Conservation (phyloP, 768 basidiomycete genomes). For the Sarcodon sp. region DNA sequence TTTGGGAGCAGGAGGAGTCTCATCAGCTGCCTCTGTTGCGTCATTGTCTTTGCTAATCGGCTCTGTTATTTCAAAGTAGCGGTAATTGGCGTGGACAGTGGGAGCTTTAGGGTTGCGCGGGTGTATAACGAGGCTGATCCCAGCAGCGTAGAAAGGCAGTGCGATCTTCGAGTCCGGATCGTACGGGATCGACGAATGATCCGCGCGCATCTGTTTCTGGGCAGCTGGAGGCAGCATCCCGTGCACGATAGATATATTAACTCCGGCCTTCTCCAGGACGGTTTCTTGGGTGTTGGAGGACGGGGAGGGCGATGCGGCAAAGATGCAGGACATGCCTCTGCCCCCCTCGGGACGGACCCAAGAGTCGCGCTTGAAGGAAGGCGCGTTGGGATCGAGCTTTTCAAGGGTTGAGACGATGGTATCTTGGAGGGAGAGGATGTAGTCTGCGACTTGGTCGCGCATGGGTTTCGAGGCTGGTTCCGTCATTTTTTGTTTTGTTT, state of each 20-base stretch:
- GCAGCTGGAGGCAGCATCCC: conserved; percentile 81
- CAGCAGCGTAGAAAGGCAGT: conserved; percentile 89
- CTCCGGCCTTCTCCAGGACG: conserved; percentile 89
- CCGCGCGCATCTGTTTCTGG: conserved; percentile 89
- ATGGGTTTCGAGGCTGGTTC: too few species aligned
- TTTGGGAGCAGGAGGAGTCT: conserved; percentile 21
- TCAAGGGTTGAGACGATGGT: conserved; percentile 71
- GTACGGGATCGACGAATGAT: conserved; percentile 69
- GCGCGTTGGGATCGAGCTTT: conserved; percentile 57
- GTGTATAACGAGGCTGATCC: conserved; percentile 87
- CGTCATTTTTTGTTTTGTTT: too few species aligned
- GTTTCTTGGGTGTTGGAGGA: conserved; percentile 22
- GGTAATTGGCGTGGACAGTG: conserved; percentile 92
- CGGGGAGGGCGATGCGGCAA: conserved; percentile 31
- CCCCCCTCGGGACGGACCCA: conserved; percentile 64
- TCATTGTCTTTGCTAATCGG: conserved; percentile 16
- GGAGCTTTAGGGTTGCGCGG: conserved; percentile 90
- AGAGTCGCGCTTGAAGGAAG: conserved; percentile 68
- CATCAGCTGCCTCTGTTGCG: conserved; percentile 17
- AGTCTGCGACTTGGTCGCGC: conserved; percentile 62
- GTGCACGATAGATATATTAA: conserved; percentile 89
- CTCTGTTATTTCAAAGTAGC: conserved; percentile 90
- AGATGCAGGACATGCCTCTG: conserved; percentile 79
- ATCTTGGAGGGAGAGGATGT: conserved; percentile 66
- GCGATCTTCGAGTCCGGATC: conserved; percentile 40